Conservation (phyloP, 2,329 filamentous ascomycete genomes). For the Apiospora arundinis region DNA sequence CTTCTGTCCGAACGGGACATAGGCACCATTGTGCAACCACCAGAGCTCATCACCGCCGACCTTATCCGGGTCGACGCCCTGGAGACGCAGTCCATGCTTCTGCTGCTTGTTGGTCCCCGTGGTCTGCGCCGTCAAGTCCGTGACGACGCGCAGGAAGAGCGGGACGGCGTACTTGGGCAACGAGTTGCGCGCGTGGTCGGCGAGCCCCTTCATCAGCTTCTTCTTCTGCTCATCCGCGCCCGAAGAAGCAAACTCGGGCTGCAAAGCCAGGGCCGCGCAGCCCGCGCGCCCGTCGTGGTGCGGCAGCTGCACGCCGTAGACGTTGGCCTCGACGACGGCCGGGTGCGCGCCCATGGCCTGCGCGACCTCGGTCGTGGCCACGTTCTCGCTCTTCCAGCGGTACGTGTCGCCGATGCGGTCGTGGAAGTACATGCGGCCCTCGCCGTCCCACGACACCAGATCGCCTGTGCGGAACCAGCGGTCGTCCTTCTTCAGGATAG, state of each 20-base stretch:
- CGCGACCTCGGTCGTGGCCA: constrained; percentile 83
- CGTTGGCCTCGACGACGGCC: constrained; percentile 77
- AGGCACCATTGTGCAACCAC: constrained; percentile 71
- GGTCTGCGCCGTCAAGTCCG: constrained; percentile 61
- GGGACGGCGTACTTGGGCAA: constrained; percentile 80
- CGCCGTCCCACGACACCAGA: constrained; percentile 71
- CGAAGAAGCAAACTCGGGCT: constrained; percentile 36
- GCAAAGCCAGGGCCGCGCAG: constrained; percentile 73
- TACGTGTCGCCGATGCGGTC: constrained; percentile 83
- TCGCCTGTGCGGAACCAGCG: constrained; percentile 88
- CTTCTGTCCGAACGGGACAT: constrained; percentile 68
- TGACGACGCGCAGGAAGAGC: constrained; percentile 74
- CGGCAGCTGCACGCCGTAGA: constrained; percentile 82
- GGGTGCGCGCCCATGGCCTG: constrained; percentile 73
- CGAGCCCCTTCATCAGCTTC: constrained; percentile 62
- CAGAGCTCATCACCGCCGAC: constrained; percentile 57
- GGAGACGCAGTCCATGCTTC: constrained; percentile 73
- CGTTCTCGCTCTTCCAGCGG: constrained; percentile 84
- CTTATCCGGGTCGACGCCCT: constrained; percentile 74
- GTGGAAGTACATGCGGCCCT: constrained; percentile 79
- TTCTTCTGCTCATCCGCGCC: constrained; percentile 38
- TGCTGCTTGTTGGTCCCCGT: constrained; percentile 92
- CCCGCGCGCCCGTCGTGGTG: constrained; percentile 85
- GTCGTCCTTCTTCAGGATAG: constrained; percentile 78
- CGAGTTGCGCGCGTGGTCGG: constrained; percentile 58